Percentiles rank a stretch among this genome's conserved stretches.
Conservation (phyloP, 331 rosid genomes). For the Acacia pycnantha region DNA sequence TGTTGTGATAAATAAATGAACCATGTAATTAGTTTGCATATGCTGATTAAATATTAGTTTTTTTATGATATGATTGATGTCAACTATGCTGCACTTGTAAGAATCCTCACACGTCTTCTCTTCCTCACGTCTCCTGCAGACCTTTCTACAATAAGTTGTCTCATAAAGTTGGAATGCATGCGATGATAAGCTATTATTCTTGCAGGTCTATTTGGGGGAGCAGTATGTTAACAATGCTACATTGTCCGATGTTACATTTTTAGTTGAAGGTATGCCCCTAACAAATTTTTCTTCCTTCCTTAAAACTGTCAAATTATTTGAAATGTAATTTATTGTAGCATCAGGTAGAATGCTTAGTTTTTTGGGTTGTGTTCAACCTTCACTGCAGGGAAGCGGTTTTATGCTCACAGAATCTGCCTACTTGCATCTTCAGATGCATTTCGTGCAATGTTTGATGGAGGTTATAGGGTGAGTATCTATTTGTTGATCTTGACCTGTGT, state of each 20-base stretch:
- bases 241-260: constrained; percentile 86
- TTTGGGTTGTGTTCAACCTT: constrained; percentile 11
- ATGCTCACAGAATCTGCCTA: constrained; percentile 94
- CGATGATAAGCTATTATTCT: constrained; percentile 27
- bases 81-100: constrained; percentile 7
- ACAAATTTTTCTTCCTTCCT: background rate
- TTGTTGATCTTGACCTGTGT: background rate
- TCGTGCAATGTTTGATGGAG: constrained; percentile 99
- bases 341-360: constrained; percentile 24
- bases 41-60: constrained; percentile 9
- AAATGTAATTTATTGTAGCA: constrained; percentile 2
- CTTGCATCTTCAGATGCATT: constrained; percentile 98
- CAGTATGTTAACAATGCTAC: constrained; percentile 82
- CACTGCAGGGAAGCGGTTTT: constrained; percentile 79
- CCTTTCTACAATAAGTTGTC: background rate
- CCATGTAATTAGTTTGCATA: constrained; percentile 5
- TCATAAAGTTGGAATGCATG: constrained; percentile 15
- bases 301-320: constrained; percentile 4
- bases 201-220: constrained; percentile 97
- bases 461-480: constrained; percentile 77
- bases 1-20: constrained; percentile 4
- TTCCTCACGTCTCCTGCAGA: background rate
- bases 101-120: constrained; percentile 11
- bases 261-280: constrained; percentile 73
- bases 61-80: background rate